phyloP scores from a whole-genome alignment of 768 basidiomycete species.

The Pleurotus citrinopileatus region DNA sequence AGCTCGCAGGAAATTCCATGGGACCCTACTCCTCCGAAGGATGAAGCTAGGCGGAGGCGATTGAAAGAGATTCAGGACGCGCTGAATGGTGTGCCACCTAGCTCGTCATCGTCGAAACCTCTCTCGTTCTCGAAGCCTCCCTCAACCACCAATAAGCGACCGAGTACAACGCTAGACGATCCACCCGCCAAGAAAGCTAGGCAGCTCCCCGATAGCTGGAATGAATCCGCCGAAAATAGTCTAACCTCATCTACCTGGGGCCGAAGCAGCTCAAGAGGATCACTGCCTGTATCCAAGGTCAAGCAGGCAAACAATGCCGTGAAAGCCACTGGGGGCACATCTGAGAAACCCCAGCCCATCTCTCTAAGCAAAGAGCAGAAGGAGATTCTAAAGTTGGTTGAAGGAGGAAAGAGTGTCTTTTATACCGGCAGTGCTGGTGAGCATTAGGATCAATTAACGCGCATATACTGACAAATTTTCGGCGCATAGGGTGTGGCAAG shows the following conservation, averaged over 20 bases:
- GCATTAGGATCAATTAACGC: constrained; percentile 21
- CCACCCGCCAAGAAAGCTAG: constrained; percentile 50
- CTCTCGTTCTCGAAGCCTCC: constrained; percentile 24
- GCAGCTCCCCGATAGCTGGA: constrained; percentile 52
- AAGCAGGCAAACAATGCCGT: constrained; percentile 9
- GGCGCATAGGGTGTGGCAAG: constrained; percentile 84
- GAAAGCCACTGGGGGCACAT: constrained; percentile 16
- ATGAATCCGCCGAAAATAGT: constrained; percentile 11
- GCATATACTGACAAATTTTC: constrained; percentile 14
- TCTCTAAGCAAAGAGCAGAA: constrained; percentile 85
- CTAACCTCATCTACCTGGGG: constrained; percentile 4
- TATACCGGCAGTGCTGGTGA: constrained; percentile 97
- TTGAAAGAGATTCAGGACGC: constrained; percentile 60
- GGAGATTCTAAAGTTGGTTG: constrained; percentile 76
- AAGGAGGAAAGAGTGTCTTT: constrained; percentile 75
- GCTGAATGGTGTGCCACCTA: constrained; percentile 28
- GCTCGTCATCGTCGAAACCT: constrained; percentile 20
- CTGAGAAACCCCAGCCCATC: constrained; percentile 38
- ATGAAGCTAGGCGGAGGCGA: constrained; percentile 32
- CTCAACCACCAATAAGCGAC: constrained; percentile 34
- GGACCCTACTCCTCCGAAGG: constrained; percentile 15
- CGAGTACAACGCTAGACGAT: constrained; percentile 24
- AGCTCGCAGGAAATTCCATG: constrained; percentile 24
- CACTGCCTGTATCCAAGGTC: constrained; percentile 9
- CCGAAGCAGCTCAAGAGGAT: neutral